Evolutionary conservation across 768 basidiomycete species (phyloP), one percentile per base, ranked within the genome.

Genomic region (Astraeus odoratus): DNA sequence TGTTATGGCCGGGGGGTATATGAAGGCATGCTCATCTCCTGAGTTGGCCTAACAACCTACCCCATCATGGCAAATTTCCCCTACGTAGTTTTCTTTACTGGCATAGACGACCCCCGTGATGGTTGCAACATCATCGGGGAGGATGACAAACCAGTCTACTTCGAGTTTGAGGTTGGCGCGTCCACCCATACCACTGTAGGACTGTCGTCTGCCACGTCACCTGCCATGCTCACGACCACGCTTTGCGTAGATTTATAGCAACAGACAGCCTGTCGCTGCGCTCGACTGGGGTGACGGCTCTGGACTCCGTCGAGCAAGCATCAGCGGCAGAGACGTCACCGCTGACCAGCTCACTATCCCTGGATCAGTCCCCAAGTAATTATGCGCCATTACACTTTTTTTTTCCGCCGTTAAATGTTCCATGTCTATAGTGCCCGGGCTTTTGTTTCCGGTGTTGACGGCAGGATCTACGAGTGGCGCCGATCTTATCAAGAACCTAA

Each of bases 111-210:
- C 66, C 82, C 83, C 36, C 77, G 83, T 44, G 56, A 75, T 46
- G 72, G 70, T 47, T 82, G 79, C 58, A 72, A 78, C 47, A 65
- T 86, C 66, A 84, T 86, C 52, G 81, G 83, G 31, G 75, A 80
- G 56, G 77, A 77, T 62, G 67, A 66, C 25, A 72, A 68, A 51
- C 75, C 75, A 1, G 63, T 83, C 53, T 82, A 76, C 66, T 76
- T 80, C 58, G 76, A 72, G 57, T 85, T 87, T 61, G 77, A 81
- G 58, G 86, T 84, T 9, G 66, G 70, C 42, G 4, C 43, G 29
- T 13, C 47, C 20, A 37, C 59, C 34, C 54, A 57, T 35, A 44
- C 43, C 51, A 43, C 26, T 56, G 79, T 78, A 55, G 57, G 69
- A 44, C 27, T 20, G 39, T 23, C 43, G 46, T 40, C 51, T 35